These are phyloP conservation scores for Phlegmacium glaucopus DNA, from an alignment of 768 basidiomycete genomes.

Conservation along the genomic window DNA sequence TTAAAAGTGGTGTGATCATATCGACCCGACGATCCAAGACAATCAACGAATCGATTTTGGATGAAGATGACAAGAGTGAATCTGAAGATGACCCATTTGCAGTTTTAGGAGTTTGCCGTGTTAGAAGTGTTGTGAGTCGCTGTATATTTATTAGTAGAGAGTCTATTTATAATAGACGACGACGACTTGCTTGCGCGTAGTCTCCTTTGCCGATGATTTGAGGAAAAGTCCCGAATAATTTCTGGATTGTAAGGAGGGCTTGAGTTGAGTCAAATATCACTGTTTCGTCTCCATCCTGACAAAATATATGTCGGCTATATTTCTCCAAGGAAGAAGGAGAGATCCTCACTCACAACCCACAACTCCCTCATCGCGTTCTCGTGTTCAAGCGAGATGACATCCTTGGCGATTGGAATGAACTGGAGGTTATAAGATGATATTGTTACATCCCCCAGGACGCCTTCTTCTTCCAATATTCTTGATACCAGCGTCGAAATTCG, in stretches of 20 bases:
- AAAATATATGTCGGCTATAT: constrained; percentile 5
- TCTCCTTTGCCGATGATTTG: constrained; percentile 93
- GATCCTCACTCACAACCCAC: constrained; percentile 70
- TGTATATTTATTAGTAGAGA: constrained; percentile 25
- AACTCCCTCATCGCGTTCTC: constrained; percentile 85
- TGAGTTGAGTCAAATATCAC: constrained; percentile 86
- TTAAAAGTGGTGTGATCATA: constrained; percentile 93
- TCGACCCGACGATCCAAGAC: constrained; percentile 89
- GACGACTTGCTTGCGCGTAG: constrained; percentile 59
- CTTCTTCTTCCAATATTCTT: constrained; percentile 89
- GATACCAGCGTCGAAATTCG: constrained; percentile 83
- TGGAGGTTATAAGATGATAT: constrained; percentile 88
- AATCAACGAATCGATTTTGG: constrained; percentile 80
- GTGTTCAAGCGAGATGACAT: constrained; percentile 87
- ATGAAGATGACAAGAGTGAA: constrained; percentile 42
- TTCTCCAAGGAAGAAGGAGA: constrained; percentile 3
- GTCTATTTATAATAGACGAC: constrained; percentile 3
- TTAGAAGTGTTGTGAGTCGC: constrained; percentile 75
- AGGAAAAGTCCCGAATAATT: constrained; percentile 85
- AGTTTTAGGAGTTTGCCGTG: constrained; percentile 49
- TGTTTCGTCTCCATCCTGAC: constrained; percentile 90
- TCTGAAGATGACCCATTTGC: constrained; percentile 33
- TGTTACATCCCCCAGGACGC: constrained; percentile 93
- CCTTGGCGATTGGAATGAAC: constrained; percentile 90
- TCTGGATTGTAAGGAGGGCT: constrained; percentile 79